Percentiles rank a stretch among this genome's conserved stretches.
Evolutionary conservation across 176 grass and related monocot species (phyloP).

Genomic region (Rhynchospora tenuis): DNA sequence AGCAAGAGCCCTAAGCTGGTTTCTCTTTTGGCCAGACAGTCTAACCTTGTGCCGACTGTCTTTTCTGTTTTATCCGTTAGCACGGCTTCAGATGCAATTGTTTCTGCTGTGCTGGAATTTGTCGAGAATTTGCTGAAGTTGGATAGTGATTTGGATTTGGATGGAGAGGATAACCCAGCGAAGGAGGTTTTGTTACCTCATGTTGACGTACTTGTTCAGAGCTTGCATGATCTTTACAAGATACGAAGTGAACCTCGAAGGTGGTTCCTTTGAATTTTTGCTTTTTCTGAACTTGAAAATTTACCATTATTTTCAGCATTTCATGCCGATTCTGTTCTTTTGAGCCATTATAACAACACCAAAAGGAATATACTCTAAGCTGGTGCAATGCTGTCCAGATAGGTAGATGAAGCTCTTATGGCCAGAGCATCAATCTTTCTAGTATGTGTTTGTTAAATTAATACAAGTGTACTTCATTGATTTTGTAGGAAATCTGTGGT

Average conservation of each 20-base stretch:
- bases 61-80: constrained; percentile 90
- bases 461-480: neutral
- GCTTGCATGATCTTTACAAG: constrained; percentile 73
- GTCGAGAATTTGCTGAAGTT: constrained; percentile 86
- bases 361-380: neutral
- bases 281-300: constrained; percentile 5
- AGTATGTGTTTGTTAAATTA: neutral
- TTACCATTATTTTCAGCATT: neutral
- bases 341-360: neutral
- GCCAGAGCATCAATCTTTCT: neutral
- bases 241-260: constrained; percentile 63
- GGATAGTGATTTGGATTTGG: constrained; percentile 60
- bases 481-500: constrained; percentile 56
- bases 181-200: constrained; percentile 64
- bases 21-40: constrained; percentile 44
- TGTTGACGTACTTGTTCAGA: constrained; percentile 72
- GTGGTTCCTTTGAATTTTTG: constrained; percentile 24
- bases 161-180: constrained; percentile 37
- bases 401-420: neutral
- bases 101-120: constrained; percentile 65
- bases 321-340: neutral
- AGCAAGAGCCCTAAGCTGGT: constrained; percentile 66
- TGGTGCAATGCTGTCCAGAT: neutral
- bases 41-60: constrained; percentile 66
- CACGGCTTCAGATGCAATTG: constrained; percentile 67